Evolutionary conservation across 306 rosid genomes (phyloP), one percentile per base, ranked within the genome.

Genomic region (Cucurbita moschata): DNA sequence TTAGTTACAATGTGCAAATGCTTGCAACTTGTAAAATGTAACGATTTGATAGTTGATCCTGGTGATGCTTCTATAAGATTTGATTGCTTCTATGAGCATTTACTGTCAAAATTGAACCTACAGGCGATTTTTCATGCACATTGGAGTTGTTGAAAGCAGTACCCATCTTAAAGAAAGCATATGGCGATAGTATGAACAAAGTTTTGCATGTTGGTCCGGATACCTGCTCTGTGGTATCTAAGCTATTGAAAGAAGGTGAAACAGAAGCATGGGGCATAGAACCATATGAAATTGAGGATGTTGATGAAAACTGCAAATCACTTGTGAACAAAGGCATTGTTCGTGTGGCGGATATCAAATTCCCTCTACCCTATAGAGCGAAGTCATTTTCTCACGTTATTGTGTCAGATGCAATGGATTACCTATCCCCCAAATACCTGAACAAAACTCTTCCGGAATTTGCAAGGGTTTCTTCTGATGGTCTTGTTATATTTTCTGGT

Each of bases 241-340:
- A 79, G 44, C 85, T 92, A 57, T 68, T 88, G 60, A 87, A 82
- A 80, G 91, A 87, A 79, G 86, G 84, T 52, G 98, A 88, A 85
- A 83, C 84, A 54, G 98, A 88, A 80, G 96, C 93, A 15, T 90
- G 96, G 98, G 98, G 98, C 57, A 81, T 90, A 60, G 96, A 92
- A 75, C 96, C 98, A 14, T 92, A 90, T 63, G 98, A 92, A 80
- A 76, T 92, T 76, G 98, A 90, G 79, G 96, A 90, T 66, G 90
- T 76, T 55, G 91, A 87, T 83, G 73, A 78, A 68, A 81, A 30
- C 73, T 90, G 98, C 92, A 90, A 83, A 82, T 79, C 81, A 84
- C 89, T 90, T 60, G 89, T 90, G 80, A 89, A 77, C 40, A 88
- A 83, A 82, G 93, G 96, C 80, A 75, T 86, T 73, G 90, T 87